Conservation (phyloP, 2,329 filamentous ascomycete genomes). For the Hypoxylon sp. region DNA sequence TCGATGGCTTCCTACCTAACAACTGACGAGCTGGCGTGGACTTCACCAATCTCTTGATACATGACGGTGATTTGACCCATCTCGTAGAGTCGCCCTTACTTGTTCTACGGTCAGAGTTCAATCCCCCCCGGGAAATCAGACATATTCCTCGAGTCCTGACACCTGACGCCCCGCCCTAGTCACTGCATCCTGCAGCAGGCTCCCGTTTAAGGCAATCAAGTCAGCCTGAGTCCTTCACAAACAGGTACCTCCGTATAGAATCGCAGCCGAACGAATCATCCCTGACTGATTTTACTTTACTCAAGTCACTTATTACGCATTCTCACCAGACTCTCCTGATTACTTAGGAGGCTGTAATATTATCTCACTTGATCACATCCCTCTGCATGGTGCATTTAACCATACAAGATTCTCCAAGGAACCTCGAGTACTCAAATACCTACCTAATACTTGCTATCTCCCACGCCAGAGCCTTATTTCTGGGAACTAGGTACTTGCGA, state of each 20-base stretch:
- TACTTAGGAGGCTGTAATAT: conserved; percentile 19
- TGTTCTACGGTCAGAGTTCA: conserved; percentile 19
- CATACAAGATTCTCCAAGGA: conserved; percentile 5
- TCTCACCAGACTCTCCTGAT: conserved; percentile 11
- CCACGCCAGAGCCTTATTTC: conserved; percentile 18
- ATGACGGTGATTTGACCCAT: conserved; percentile 11
- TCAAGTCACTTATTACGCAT: conserved; percentile 12
- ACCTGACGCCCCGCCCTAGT: conserved; percentile 9
- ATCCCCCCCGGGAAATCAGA: conserved; percentile 4
- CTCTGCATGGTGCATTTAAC: conserved; percentile 12
- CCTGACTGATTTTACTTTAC: conserved; percentile 25
- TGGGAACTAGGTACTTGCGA: conserved; percentile 9
- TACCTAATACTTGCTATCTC: conserved; percentile 6
- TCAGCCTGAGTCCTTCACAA: conserved; percentile 27
- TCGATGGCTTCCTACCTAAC: conserved; percentile 15
- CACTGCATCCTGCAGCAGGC: conserved; percentile 26
- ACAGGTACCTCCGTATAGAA: conserved; percentile 19
- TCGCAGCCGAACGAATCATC: conserved; percentile 19
- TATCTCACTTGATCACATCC: conserved; percentile 9
- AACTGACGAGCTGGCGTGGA: conserved; percentile 11
- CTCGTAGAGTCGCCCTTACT: conserved; percentile 16
- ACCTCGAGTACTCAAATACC: neutral
- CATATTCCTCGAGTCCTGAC: conserved; percentile 8
- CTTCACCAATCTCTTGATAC: conserved; percentile 14
- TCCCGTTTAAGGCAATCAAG: conserved; percentile 20